phyloP scores from a whole-genome alignment of 108 stramenopile species.

The Skeletonema marinoi region DNA sequence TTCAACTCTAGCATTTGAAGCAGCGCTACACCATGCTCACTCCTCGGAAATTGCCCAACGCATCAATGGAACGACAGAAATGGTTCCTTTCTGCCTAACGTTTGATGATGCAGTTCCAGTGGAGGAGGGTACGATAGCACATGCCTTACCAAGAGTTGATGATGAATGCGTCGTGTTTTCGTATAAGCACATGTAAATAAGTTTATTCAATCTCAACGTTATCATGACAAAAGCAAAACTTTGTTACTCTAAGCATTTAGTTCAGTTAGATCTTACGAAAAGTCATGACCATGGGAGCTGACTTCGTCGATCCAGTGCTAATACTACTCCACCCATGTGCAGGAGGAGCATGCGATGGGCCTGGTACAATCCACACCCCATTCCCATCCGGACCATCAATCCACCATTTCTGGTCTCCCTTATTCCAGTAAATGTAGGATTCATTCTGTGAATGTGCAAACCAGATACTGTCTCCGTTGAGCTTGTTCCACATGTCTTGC shows the following conservation, averaged over 20 bases:
- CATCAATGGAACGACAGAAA: constrained; percentile 11
- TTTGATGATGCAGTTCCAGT: constrained; percentile 53
- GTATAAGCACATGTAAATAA: constrained; percentile 1
- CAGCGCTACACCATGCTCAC: constrained; percentile 40
- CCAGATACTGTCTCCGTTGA: constrained; percentile 41
- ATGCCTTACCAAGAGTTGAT: constrained; percentile 34
- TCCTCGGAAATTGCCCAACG: constrained; percentile 26
- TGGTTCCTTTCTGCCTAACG: constrained; percentile 40
- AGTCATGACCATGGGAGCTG: background rate
- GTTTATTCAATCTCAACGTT: background rate
- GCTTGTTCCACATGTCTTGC: constrained; percentile 28
- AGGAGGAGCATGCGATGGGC: constrained; percentile 46
- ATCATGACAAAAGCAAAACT: background rate
- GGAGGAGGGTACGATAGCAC: constrained; percentile 23
- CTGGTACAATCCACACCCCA: constrained; percentile 45
- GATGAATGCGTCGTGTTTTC: constrained; percentile 46
- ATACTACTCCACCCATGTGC: constrained; percentile 30
- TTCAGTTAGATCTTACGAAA: constrained; percentile 10
- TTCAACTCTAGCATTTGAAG: constrained; percentile 38
- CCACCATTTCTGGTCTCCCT: constrained; percentile 49
- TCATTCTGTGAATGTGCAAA: constrained; percentile 49
- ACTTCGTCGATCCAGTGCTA: background rate
- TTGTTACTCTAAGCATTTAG: background rate
- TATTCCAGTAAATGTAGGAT: constrained; percentile 56
- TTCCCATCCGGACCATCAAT: constrained; percentile 53